These are phyloP conservation scores for Stenogyne calaminthoides DNA, from an alignment of 305 asterid species.

Conservation along the genomic window DNA sequence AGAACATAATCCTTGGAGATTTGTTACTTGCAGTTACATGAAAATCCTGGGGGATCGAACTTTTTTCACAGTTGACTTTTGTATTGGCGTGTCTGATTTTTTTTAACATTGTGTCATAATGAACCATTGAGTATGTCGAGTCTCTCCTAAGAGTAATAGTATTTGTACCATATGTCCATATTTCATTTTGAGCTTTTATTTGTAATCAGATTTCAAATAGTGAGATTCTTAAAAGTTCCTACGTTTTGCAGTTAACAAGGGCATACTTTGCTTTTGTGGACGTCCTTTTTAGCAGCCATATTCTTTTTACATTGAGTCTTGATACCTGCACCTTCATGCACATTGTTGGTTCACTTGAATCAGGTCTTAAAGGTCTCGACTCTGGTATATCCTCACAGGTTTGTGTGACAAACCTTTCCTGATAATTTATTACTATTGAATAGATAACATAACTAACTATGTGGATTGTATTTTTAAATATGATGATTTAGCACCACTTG, in stretches of 20 bases:
- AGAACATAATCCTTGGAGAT: not conserved
- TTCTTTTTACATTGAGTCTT: slow-evolving; percentile 68
- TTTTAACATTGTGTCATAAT: slow-evolving; percentile 4
- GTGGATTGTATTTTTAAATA: not conserved
- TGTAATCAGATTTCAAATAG: slow-evolving; percentile 21
- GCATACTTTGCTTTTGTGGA: slow-evolving; percentile 93
- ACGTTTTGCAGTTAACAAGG: slow-evolving; percentile 74
- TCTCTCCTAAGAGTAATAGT: not conserved
- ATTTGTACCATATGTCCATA: not conserved
- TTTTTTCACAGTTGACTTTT: not conserved
- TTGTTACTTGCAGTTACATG: slow-evolving; percentile 9
- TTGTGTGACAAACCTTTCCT: slow-evolving; percentile 26
- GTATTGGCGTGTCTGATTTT: not conserved
- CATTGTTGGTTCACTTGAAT: slow-evolving; percentile 90
- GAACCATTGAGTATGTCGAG: slow-evolving; percentile 5
- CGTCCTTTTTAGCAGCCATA: slow-evolving; percentile 85
- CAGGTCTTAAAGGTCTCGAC: slow-evolving; percentile 95
- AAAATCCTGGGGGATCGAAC: not conserved
- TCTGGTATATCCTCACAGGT: slow-evolving; percentile 92
- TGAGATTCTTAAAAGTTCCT: slow-evolving; percentile 32
- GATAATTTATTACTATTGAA: slow-evolving; percentile 17
- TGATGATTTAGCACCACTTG: slow-evolving; percentile 6
- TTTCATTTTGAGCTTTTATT: slow-evolving; percentile 12
- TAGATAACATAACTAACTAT: not conserved
- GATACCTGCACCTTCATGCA: slow-evolving; percentile 82